These are phyloP conservation scores for Alternaria metachromatica DNA, from an alignment of 2,329 filamentous ascomycete species.

Conservation along the genomic window DNA sequence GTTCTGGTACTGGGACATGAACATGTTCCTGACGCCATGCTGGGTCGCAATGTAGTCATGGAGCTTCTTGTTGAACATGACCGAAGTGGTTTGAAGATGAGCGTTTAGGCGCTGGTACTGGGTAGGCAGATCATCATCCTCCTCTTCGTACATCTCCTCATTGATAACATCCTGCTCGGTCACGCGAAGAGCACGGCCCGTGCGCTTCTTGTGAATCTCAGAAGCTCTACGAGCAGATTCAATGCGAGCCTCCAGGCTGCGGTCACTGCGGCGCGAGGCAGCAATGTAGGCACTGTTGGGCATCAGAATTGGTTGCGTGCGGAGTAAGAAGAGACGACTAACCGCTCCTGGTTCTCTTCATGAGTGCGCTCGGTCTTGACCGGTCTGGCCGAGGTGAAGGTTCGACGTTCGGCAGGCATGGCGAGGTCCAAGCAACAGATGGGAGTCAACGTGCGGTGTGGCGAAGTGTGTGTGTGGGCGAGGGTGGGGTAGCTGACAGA, in stretches of 20 bases:
- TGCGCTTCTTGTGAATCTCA: constrained; percentile 87
- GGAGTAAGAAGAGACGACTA: constrained; percentile 21
- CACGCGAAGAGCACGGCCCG: constrained; percentile 80
- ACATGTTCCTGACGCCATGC: constrained; percentile 61
- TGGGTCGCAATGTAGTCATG: constrained; percentile 65
- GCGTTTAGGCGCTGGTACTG: constrained; percentile 69
- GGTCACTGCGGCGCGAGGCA: constrained; percentile 84
- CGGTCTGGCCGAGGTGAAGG: constrained; percentile 45
- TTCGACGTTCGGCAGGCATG: constrained; percentile 52
- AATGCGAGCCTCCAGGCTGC: constrained; percentile 84
- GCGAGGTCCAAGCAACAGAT: constrained; percentile 9
- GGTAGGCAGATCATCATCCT: constrained; percentile 79
- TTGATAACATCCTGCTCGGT: constrained; percentile 86
- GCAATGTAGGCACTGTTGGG: constrained; percentile 80
- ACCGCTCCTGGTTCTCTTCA: constrained; percentile 80
- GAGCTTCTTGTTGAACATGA: constrained; percentile 67
- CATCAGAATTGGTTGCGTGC: constrained; percentile 17
- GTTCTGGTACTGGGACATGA: constrained; percentile 40
- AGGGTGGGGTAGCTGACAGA: constrained; percentile 15
- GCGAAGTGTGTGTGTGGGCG: constrained; percentile 18
- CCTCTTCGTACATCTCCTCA: constrained; percentile 96
- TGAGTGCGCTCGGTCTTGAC: constrained; percentile 76
- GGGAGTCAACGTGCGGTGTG: constrained; percentile 1
- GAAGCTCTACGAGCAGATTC: constrained; percentile 88
- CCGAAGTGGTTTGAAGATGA: constrained; percentile 66